Base-by-base conservation (phyloP, 371 early-diverging fungal species). In the Circinella umbellata region DNA sequence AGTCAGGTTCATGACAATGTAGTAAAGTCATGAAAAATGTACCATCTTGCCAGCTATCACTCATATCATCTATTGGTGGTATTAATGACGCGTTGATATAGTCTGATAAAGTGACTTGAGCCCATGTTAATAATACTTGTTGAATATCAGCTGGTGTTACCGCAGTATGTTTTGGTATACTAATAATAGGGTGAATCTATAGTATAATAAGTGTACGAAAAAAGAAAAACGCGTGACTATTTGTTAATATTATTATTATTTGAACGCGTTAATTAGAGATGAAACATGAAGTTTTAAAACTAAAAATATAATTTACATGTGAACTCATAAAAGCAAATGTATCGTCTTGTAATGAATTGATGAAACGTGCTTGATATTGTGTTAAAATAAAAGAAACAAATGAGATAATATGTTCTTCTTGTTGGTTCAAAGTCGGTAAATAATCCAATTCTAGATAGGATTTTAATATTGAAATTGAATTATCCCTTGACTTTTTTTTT, bases 1-100 rank as follows among this genome's bases (percentile, higher is more conserved):
- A 74, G 0, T 76, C 80, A 2, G 91, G 90, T 55, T 87, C 80
- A 66, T 89, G 89, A 27, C 86, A 82, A 72, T 93, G 90, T 53
- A 92, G 76, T 17, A 92, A 80, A 15, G 87, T 86, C 57, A 88
- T 77, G 73, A 93, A 89, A 47, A 82, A 84, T 4, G 85, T 69
- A 3, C 93, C 93, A 61, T 85, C 87, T 66, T 85, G 79, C 93
- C 92, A 93, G 13, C 78, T 67, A 34, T 75, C 77, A 66, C 80
- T 72, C 67, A 91, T 87, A 75, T 92, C 88, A 39, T 75, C 68
- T n/a, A 86, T 69, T 11, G 84, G 72, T 54, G 82, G 80, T 61
- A 88, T 74, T 34, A 88, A 48, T 0, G 78, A 72, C 47, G 78
- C 80, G 65, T 84, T 80, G 17, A 78, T 79, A 69, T 91, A 92